Evolutionary conservation across 192 early-diverging fungal species (phyloP).

Genomic region (Backusella australiensis): DNA sequence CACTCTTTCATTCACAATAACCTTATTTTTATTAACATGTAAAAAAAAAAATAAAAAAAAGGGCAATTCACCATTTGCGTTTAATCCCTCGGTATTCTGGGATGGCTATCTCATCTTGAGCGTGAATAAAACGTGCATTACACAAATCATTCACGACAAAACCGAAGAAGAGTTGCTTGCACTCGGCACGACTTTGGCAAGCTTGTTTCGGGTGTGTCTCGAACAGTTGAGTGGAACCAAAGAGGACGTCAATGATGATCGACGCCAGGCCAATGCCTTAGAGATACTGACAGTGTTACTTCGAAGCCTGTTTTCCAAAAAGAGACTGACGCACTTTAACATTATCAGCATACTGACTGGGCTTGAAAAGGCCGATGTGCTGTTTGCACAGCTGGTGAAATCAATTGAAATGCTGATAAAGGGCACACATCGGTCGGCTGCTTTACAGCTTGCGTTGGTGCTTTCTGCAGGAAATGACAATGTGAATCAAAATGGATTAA

Average conservation of each 20-base stretch:
- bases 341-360: slow-evolving; percentile 49
- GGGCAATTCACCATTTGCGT: neutral
- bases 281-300: slow-evolving; percentile 30
- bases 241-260: slow-evolving; percentile 1
- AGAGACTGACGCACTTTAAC: slow-evolving; percentile 51
- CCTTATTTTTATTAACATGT: no score
- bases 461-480: slow-evolving; percentile 52
- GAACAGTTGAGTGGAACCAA: slow-evolving; percentile 31
- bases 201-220: slow-evolving; percentile 43
- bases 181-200: slow-evolving; percentile 37
- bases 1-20: neutral
- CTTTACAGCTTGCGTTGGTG: slow-evolving; percentile 25
- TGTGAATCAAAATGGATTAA: slow-evolving; percentile 58
- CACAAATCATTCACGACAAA: slow-evolving; percentile 23
- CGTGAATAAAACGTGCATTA: slow-evolving; percentile 16
- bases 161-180: slow-evolving; percentile 46
- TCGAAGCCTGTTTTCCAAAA: slow-evolving; percentile 50
- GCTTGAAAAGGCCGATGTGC: slow-evolving; percentile 33
- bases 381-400: slow-evolving; percentile 13
- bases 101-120: slow-evolving; percentile 24
- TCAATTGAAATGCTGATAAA: slow-evolving; percentile 6
- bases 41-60: neutral
- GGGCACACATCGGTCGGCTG: neutral
- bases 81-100: slow-evolving; percentile 14
- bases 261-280: slow-evolving; percentile 36